These are phyloP conservation scores for Biancaea sappan DNA, from an alignment of 306 rosid genomes.

Conservation along the genomic window DNA sequence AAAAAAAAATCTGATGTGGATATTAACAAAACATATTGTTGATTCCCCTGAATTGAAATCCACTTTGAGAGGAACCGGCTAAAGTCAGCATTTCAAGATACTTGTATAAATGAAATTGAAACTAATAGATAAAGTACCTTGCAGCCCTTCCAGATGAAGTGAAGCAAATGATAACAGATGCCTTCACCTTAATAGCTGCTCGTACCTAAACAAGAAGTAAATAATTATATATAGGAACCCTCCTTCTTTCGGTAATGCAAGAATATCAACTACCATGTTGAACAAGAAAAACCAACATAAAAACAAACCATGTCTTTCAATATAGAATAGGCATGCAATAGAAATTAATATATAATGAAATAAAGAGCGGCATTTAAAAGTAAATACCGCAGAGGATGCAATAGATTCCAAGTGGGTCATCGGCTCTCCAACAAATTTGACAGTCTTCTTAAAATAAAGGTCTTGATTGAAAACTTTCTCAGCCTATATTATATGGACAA, in stretches of 20 bases:
- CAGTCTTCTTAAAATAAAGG: slow-evolving; percentile 88
- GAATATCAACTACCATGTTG: slow-evolving; percentile 16
- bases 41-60: slow-evolving; percentile 1
- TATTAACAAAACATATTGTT: slow-evolving; percentile 16
- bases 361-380: slow-evolving; percentile 20
- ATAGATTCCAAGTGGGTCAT: slow-evolving; percentile 99
- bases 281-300: slow-evolving; percentile 20
- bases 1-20: background rate
- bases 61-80: slow-evolving; percentile 5
- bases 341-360: slow-evolving; percentile 13
- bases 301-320: background rate
- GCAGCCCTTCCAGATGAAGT: slow-evolving; percentile 99
- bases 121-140: slow-evolving; percentile 56
- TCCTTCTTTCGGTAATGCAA: slow-evolving; percentile 26
- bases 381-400: slow-evolving; percentile 91
- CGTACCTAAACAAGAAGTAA: slow-evolving; percentile 65
- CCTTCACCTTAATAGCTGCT: slow-evolving; percentile 99
- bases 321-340: background rate
- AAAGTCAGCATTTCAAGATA: slow-evolving; percentile 9
- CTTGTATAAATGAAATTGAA: too few relatives aligned
- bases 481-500: slow-evolving; percentile 42
- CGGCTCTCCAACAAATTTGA: slow-evolving; percentile 94
- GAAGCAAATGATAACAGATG: slow-evolving; percentile 94
- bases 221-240: slow-evolving; percentile 29
- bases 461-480: slow-evolving; percentile 99